Base-by-base conservation (phyloP, 495 filamentous ascomycete species). In the Amorphotheca resinae region DNA sequence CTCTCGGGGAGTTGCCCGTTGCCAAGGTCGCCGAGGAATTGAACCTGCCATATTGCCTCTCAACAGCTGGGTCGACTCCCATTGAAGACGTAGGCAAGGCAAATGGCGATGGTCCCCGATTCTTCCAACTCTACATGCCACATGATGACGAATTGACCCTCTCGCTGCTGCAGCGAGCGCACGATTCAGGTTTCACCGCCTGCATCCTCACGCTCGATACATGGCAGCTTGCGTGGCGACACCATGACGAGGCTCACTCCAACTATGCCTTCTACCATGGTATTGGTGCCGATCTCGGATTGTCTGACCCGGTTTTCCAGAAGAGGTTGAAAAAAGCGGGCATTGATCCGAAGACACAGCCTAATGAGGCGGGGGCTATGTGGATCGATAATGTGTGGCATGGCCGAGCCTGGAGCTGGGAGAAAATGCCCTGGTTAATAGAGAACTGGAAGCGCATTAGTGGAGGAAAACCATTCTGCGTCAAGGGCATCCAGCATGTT, bases 401-500 rank as follows among this genome's bases (percentile, higher is more conserved):
- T 42, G 33, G 43, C 16, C 11, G 41, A 21, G 37, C 48, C 30
- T 91, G 86, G 0, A 53, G 30, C 87, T 88, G 36, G 93, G 55
- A 72, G 70, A 1, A 74, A 59, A 52, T 51, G 9, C 18, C 45
- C 1, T 77, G 74, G 71, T 36, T 73, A 25, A 69, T 68, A 31
- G 54, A 66, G 55, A 56, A 63, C 12, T 76, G 72, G 69, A 68
- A 62, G 49, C 22, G 46, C 39, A 66, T 77, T 32, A 66, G 62
- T n/a, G 30, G 34, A 3, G 35, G 40, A 8, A 33, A 41, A 33
- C 36, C 41, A 16, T 49, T 95, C 54, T 67, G 37, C 31, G 76
- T 95, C 93, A 95, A 96, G 68, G 89, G 89, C 46, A 50, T 96
- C 18, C 89, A 95, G 58, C 73, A 84, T 45, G 84, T 93, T 33